Base-by-base conservation (phyloP, 371 early-diverging fungal species). In the Mortierella sp. region DNA sequence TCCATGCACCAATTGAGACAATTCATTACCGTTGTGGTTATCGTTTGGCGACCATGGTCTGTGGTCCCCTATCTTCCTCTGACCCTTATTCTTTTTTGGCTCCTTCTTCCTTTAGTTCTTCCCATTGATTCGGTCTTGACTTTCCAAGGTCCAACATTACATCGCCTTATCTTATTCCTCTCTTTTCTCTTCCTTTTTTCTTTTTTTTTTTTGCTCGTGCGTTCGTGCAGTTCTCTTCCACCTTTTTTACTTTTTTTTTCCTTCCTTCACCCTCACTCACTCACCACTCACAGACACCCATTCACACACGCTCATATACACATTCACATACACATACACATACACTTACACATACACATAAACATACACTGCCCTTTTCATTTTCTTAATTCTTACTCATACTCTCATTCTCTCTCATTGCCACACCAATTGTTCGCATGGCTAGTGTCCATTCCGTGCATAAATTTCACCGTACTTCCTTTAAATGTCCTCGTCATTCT, bases 171-270 rank as follows among this genome's bases (percentile, higher is more conserved):
- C 43, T 45, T 64, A 49, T 64, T 26, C 28, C 18, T 49, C 39
- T 45, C 43, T 54, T 35, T 32, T 43, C 49, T 22, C 45, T 54
- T 30, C 54, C 43, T 14, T 30, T 47, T 58, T 30, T 9, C 35
- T 37, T 59, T 30, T 52, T 66, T 65, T 22, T 37, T 26, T 47
- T 26, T 49, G 59, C 49, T 51, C 64, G 58, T 49, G 26, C 22
- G n/a, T 61, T 60, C 6, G 24, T 70, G 45, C 40, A 10, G 26
- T 51, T 30, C 51, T 37, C 39, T 40, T 35, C 37, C 24, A 30
- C 30, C 30, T 30, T 30, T 30, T 30, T 30, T 32, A 14, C 37
- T 11, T 20, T 18, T 18, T 49, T 40, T 47, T 26, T 52, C 35
- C 24, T n/a, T n/a, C n/a, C n/a, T n/a, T n/a, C n/a, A n/a, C n/a